Base-by-base conservation (phyloP, 176 grass and related monocot genomes). In the Puya raimondii region DNA sequence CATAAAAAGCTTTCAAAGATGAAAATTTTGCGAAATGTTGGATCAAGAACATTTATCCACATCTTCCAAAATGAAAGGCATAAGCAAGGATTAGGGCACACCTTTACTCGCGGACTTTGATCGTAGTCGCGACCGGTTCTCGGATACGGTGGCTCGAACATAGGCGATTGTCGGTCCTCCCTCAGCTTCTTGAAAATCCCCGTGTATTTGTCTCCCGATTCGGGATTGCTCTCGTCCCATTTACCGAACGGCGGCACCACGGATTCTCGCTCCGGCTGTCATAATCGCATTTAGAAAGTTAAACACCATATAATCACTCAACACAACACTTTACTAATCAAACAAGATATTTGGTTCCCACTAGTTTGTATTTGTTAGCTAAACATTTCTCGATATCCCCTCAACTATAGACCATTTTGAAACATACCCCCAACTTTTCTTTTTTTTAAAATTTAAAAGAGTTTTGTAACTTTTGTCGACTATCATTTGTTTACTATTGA, bases 191-290 rank as follows among this genome's bases (percentile, higher is more conserved):
- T 12, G 63, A 80, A 80, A 16, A 66, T 64, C 29, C n/a, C 33
- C 0, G 78, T 80, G 54, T 27, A 80, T 12, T 74, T 26, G 20
- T 74, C 15, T 1, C 48, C 50, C 11, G 71, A 26, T 9, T 11
- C 6, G 6, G 78, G 2, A 42, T 63, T 59, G 1, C 21, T 27
- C 11, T 74, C 25, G 9, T 80, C 70, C 78, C 78, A 80, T n/a
- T 0, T 49, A 67, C 78, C 78, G 22, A 80, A 80, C 17, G 49
- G 10, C n/a, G 78, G 78, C 16, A 80, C 70, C 17, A 33, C 49
- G 8, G 26, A 33, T 49, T 64, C 78, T 69, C 68, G 20, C 4
- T 66, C 22, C 49, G 26, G 71, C 78, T 80, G 70, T 58, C 33
- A 15, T n/a, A 26, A 42, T 42, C 33, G 4, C 4, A 42, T 42